Evolutionary conservation across 2,329 filamentous ascomycete species (phyloP).

Genomic region (Penicillium olsonii): DNA sequence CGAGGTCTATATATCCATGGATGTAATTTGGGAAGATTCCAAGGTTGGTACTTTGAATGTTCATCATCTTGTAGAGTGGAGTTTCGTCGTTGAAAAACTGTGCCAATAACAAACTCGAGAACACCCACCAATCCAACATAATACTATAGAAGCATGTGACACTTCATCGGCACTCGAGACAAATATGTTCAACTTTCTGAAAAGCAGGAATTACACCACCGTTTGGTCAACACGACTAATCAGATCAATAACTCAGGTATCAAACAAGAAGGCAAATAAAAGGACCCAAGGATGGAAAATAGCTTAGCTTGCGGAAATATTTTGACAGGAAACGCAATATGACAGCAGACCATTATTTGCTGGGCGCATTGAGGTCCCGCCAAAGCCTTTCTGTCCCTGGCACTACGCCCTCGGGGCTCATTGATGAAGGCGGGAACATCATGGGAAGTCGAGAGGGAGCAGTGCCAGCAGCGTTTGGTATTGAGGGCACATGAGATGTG

Average conservation of each 20-base stretch:
- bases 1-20: no score
- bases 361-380: conserved; percentile 13
- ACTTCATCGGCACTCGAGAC: neutral
- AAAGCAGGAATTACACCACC: neutral
- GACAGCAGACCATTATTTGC: conserved; percentile 6
- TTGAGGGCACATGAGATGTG: conserved; percentile 19
- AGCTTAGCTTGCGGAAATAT: no score
- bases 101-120: no score
- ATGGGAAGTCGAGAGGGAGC: conserved; percentile 15
- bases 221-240: neutral
- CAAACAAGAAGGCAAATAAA: neutral
- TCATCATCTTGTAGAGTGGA: neutral
- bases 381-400: conserved; percentile 16
- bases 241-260: neutral
- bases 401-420: conserved; percentile 15
- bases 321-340: neutral
- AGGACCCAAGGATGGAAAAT: neutral
- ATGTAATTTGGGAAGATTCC: no score
- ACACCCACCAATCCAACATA: no score
- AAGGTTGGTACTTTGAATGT: no score
- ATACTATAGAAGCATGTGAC: neutral
- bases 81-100: conserved; percentile 3
- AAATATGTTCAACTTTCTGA: neutral
- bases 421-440: conserved; percentile 18
- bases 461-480: conserved; percentile 18